A percentile compares a stretch with the other conserved stretches of the same genome.
These are phyloP conservation scores for Cladophialophora psammophila DNA, from an alignment of 2,329 filamentous ascomycete species.

Conservation along the genomic window DNA sequence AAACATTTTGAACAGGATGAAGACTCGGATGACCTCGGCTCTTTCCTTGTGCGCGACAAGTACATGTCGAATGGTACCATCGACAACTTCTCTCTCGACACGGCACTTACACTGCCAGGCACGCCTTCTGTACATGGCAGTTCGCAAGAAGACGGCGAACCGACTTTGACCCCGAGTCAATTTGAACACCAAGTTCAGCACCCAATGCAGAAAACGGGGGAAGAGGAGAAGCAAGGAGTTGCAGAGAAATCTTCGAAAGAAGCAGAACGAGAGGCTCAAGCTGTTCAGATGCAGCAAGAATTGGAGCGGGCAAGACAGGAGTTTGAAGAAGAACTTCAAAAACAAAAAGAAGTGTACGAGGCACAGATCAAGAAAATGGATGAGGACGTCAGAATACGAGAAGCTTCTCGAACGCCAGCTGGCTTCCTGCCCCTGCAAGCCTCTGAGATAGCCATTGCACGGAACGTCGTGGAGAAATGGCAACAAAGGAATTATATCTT, in stretches of 20 bases:
- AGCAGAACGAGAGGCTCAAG: constrained; percentile 82
- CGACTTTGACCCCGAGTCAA: constrained; percentile 73
- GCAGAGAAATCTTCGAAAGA: constrained; percentile 71
- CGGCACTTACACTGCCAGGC: constrained; percentile 89
- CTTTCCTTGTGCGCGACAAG: constrained; percentile 88
- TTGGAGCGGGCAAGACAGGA: constrained; percentile 80
- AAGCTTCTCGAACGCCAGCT: constrained; percentile 47
- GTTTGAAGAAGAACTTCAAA: constrained; percentile 84
- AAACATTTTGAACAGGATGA: constrained; percentile 69
- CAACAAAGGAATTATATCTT: constrained; percentile 83
- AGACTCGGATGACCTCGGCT: constrained; percentile 86
- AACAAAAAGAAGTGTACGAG: constrained; percentile 85
- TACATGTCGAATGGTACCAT: constrained; percentile 94
- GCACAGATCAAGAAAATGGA: constrained; percentile 80
- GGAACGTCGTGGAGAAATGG: constrained; percentile 75
- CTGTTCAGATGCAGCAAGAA: constrained; percentile 77
- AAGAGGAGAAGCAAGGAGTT: constrained; percentile 76
- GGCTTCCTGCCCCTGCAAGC: constrained; percentile 66
- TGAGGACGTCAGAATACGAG: constrained; percentile 60
- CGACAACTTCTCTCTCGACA: constrained; percentile 96
- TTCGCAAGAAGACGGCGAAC: constrained; percentile 44
- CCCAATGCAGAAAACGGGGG: constrained; percentile 81
- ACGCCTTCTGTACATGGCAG: constrained; percentile 77
- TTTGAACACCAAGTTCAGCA: constrained; percentile 85
- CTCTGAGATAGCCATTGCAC: constrained; percentile 74